Base-by-base conservation (phyloP, 208 protist genomes). In the Leptomonas pyrrhocoris region DNA sequence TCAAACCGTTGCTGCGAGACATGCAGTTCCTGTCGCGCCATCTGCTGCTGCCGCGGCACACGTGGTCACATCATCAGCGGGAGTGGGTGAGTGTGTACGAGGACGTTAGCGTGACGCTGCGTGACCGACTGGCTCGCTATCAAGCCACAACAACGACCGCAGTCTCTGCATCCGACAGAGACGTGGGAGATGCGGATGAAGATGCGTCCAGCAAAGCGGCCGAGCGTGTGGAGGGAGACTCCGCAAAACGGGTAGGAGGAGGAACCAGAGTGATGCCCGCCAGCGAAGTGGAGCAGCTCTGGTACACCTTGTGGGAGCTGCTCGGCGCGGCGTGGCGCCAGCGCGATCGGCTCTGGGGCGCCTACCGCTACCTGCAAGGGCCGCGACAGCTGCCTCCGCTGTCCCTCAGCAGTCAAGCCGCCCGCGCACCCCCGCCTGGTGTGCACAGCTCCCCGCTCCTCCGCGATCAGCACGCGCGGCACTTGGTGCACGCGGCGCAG, bases 251-350 rank as follows among this genome's bases (percentile, higher is more conserved):
- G n/a, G 25, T 36, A 28, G 18, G 21, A 31, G 0, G 11, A 46
- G 12, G 30, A 21, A 28, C n/a, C 4, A 5, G 16, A 11, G 57
- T 62, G n/a, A 27, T 80, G 19, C 65, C 88, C 0, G n/a, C 36
- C 3, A 38, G 46, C 0, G 68, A 74, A 53, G 36, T 84, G 21
- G 55, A 53, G 42, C 65, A 61, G 49, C 80, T 95, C 1, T 95
- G 85, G 86, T 43, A 30, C 59, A 71, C 82, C 28, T 73, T 95
- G 15, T 92, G 85, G 84, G 76, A 63, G 28, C 31, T 84, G 9
- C 68, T 92, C 6, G 82, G 85, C 31, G 90, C 87, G 34, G 76
- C 81, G 51, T 95, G 86, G 86, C 80, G 90, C 8, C 87, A 93
- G 69, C 80, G 90, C 1, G 73, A 80, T 28, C 85, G 85, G 8